Percentiles rank a stretch among this genome's conserved stretches.
phyloP scores from a whole-genome alignment of 768 basidiomycete genomes.

The Tephrocybe sp. region DNA sequence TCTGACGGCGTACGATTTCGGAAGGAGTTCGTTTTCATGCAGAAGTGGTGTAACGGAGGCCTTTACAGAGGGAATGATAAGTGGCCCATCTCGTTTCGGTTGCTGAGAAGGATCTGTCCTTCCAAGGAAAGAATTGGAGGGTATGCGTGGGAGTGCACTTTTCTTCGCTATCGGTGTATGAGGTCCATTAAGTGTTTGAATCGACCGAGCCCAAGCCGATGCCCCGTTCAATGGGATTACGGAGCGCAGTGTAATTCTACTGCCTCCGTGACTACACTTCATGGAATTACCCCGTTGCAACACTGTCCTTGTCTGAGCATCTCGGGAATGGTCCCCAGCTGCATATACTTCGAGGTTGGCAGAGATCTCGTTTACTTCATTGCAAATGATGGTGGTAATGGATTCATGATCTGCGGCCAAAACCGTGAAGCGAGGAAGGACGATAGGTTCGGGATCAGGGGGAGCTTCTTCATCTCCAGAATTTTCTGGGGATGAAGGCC shows the following conservation, averaged over 20 bases:
- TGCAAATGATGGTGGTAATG: slow-evolving; percentile 56
- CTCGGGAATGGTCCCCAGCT: slow-evolving; percentile 50
- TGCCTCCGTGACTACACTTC: slow-evolving; percentile 62
- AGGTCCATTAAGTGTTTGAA: slow-evolving; percentile 25
- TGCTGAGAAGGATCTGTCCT: slow-evolving; percentile 25
- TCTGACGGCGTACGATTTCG: slow-evolving; percentile 60
- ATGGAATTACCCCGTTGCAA: slow-evolving; percentile 59
- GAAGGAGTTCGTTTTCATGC: slow-evolving; percentile 25
- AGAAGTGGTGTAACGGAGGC: slow-evolving; percentile 55
- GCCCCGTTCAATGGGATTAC: slow-evolving; percentile 22
- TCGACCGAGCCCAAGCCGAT: slow-evolving; percentile 24
- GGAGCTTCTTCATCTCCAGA: slow-evolving; percentile 22
- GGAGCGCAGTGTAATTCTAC: slow-evolving; percentile 52
- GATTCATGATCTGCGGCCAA: slow-evolving; percentile 66
- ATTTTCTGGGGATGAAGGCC: slow-evolving; percentile 10
- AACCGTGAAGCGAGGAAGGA: slow-evolving; percentile 68
- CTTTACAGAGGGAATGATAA: slow-evolving; percentile 61
- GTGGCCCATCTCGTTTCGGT: slow-evolving; percentile 50
- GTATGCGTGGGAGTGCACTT: slow-evolving; percentile 25
- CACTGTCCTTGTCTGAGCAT: slow-evolving; percentile 63
- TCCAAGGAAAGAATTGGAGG: slow-evolving; percentile 25
- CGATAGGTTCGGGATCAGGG: slow-evolving; percentile 47
- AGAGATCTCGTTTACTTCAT: slow-evolving; percentile 46
- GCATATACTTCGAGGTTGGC: slow-evolving; percentile 63
- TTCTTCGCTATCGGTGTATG: slow-evolving; percentile 36